Percentiles rank a stretch among this genome's conserved stretches.
phyloP scores from a whole-genome alignment of 768 basidiomycete genomes.

The Calocybe cyanea region DNA sequence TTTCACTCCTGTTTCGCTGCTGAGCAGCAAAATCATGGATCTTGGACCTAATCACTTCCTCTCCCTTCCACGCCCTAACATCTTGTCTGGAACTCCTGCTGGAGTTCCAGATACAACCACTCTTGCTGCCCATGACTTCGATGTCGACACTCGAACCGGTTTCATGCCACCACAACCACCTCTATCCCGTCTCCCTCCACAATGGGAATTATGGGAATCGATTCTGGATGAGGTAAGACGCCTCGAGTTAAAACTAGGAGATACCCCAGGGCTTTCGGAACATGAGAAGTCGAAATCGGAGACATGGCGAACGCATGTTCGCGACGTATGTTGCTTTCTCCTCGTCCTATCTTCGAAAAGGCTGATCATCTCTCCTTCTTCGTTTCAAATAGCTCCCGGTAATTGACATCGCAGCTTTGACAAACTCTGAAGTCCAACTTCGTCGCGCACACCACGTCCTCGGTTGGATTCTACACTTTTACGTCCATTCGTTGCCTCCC shows the following conservation, averaged over 20 bases:
- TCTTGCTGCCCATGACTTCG: conserved; percentile 74
- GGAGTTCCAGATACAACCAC: conserved; percentile 20
- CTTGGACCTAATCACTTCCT: conserved; percentile 17
- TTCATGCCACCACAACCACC: conserved; percentile 87
- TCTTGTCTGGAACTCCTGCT: conserved; percentile 10
- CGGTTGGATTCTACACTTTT: conserved; percentile 75
- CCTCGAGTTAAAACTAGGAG: conserved; percentile 54
- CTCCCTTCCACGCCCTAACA: conserved; percentile 17
- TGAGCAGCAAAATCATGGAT: conserved; percentile 5
- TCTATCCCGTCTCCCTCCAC: conserved; percentile 50
- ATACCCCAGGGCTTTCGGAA: conserved; percentile 40
- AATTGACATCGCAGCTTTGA: conserved; percentile 42
- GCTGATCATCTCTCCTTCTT: not conserved
- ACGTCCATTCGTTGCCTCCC: conserved; percentile 64
- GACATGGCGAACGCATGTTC: conserved; percentile 50
- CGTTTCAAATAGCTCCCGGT: conserved; percentile 44
- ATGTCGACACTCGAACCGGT: conserved; percentile 86
- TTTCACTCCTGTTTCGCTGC: too few species aligned
- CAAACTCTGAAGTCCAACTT: conserved; percentile 52
- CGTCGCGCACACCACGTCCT: conserved; percentile 78
- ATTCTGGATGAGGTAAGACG: conserved; percentile 47
- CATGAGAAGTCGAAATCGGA: conserved; percentile 41
- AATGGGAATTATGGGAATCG: conserved; percentile 75
- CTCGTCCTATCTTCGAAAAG: not conserved
- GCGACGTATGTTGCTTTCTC: conserved; percentile 34